phyloP scores from a whole-genome alignment of 306 rosid genomes.

The Parietaria judaica region DNA sequence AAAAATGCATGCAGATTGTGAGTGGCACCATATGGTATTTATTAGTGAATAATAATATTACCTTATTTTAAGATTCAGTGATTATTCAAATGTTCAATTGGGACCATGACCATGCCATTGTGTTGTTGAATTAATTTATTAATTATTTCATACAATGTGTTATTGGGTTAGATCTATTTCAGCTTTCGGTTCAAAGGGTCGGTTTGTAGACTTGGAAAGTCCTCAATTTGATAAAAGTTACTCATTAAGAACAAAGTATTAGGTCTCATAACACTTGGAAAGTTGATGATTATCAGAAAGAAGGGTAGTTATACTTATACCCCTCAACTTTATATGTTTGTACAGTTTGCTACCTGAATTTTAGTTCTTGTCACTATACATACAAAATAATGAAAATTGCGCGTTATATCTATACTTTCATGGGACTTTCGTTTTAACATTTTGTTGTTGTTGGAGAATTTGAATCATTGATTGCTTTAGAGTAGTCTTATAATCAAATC shows the following conservation, averaged over 20 bases:
- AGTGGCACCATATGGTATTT: not conserved
- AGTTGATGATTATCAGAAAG: not conserved
- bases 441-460: too few relatives aligned
- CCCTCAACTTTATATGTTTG: too few relatives aligned
- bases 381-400: too few relatives aligned
- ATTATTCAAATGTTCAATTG: not conserved
- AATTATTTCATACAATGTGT: not conserved
- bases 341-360: too few relatives aligned
- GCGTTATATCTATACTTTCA: too few relatives aligned
- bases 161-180: not conserved
- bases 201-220: not conserved
- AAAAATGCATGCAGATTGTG: not conserved
- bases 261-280: not conserved
- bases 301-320: too few relatives aligned
- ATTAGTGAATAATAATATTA: not conserved
- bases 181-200: slow-evolving; percentile 7
- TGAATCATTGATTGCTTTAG: too few relatives aligned
- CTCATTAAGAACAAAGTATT: too few relatives aligned
- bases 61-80: not conserved
- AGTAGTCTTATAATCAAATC: too few relatives aligned
- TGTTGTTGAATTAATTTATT: not conserved
- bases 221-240: not conserved
- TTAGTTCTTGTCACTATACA: too few relatives aligned
- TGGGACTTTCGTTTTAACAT: too few relatives aligned
- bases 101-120: slow-evolving; percentile 1